phyloP scores from a whole-genome alignment of 805 yeast genomes.

The Starmerella bombicola region DNA sequence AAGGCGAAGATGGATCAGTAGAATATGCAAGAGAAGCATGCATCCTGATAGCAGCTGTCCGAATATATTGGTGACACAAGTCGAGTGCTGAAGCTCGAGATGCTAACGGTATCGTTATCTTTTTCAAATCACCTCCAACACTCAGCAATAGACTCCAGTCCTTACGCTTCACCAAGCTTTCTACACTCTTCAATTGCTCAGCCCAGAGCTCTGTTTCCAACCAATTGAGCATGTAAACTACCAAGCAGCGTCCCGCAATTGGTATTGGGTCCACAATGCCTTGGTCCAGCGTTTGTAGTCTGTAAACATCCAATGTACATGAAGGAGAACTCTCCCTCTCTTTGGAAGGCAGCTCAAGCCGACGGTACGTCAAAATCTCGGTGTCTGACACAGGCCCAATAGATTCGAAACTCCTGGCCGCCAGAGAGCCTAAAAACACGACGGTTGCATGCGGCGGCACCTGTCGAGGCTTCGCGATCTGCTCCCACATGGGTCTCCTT shows the following conservation, averaged over 20 bases:
- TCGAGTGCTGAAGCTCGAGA: slow-evolving; percentile 13
- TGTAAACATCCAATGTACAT: slow-evolving; percentile 1
- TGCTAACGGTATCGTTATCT: neutral
- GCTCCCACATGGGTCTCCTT: slow-evolving; percentile 7
- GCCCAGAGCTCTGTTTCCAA: slow-evolving; percentile 3
- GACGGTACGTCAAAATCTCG: slow-evolving; percentile 4
- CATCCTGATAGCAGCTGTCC: slow-evolving; percentile 8
- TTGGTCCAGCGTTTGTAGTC: neutral
- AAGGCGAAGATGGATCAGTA: neutral
- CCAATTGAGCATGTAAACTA: slow-evolving; percentile 9
- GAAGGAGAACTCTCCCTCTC: neutral
- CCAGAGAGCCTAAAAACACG: neutral
- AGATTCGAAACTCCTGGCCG: neutral
- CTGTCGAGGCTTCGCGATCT: neutral
- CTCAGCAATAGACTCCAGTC: slow-evolving; percentile 2
- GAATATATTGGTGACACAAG: slow-evolving; percentile 15
- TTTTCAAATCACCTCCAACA: neutral
- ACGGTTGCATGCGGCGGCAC: neutral
- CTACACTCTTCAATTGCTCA: neutral
- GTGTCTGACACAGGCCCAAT: neutral
- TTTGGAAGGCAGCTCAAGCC: neutral
- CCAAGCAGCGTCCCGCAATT: neutral
- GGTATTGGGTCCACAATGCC: neutral
- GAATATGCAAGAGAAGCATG: slow-evolving; percentile 9
- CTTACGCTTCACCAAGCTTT: neutral